Base-by-base conservation (phyloP, 495 filamentous ascomycete species). In the Lasiosphaeria miniovina region DNA sequence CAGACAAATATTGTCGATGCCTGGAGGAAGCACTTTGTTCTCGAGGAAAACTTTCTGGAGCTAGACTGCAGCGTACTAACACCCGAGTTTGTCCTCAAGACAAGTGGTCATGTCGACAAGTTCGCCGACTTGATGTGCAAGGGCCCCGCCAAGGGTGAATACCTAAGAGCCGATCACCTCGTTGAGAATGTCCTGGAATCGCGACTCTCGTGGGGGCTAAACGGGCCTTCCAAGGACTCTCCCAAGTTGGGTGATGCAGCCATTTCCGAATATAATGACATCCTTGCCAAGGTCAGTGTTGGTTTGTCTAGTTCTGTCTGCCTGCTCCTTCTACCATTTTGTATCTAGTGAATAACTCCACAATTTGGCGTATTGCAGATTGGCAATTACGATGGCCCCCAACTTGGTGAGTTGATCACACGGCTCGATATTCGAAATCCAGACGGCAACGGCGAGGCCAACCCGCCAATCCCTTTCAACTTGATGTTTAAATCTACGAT, bases 41-140 rank as follows among this genome's bases (percentile, higher is more conserved):
- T 90, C 31, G 88, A 91, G 75, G 88, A 91, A 71, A 87, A 90
- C 71, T 90, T 91, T 87, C 75, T 91, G 36, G 88, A 91, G 74
- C 79, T 91, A 48, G 88, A 90, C 65, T 89, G 86, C 66, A 89
- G 84, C 5, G 87, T 88, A 70, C 69, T 91, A 5, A 9, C 43
- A 7, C 91, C 91, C 6, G 80, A 88, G 56, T 87, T 89, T 54
- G 88, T 96, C 11, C 78, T 96, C n/a, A 92, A 95, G 80, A 96
- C 91, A 5, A 90, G 86, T 69, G 92, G 92, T 49, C 91, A 96
- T 71, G 91, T 96, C 40, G 91, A 95, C 62, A 93, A 93, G 72
- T 96, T 96, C 71, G 87, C 90, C 60, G 91, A 96, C 69, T 95
- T 88, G 75, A 80, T 81, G 78, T 79, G 76, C 71, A 83, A 80